Conservation (phyloP, 1,284 basidiomycete species). For the Moesziomyces sp. region DNA sequence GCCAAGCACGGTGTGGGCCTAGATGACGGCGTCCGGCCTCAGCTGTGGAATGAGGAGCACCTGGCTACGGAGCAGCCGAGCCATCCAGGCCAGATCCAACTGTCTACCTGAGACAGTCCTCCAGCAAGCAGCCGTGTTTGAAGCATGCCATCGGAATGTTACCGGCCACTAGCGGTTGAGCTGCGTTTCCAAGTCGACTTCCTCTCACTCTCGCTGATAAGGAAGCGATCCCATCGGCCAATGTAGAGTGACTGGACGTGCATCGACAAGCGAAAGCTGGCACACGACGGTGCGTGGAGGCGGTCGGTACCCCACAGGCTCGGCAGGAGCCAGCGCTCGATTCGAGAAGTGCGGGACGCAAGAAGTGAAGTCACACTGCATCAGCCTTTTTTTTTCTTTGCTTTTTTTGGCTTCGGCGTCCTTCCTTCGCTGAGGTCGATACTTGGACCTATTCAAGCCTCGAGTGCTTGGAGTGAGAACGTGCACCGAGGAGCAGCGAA, state of each 20-base stretch:
- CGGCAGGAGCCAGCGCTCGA: background rate
- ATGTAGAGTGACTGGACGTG: background rate
- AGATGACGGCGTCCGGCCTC: background rate
- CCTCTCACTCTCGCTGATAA: too few species aligned
- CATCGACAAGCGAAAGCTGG: background rate
- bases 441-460: background rate
- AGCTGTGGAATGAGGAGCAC: background rate
- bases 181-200: too few species aligned
- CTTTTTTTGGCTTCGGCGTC: slow-evolving; percentile 1
- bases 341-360: background rate
- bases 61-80: background rate
- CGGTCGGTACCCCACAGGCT: background rate
- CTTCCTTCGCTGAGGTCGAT: background rate
- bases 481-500: too few species aligned
- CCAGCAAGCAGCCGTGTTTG: background rate
- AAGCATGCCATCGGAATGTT: background rate
- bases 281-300: background rate
- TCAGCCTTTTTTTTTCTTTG: background rate
- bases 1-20: background rate
- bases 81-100: background rate
- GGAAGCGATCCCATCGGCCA: too few species aligned
- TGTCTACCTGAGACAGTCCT: background rate
- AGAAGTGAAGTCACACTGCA: slow-evolving; percentile 17
- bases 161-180: background rate
- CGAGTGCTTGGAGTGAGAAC: too few species aligned